These are phyloP conservation scores for Fraxinus quadrangulata DNA, from an alignment of 257 asterid genomes.

Conservation along the genomic window DNA sequence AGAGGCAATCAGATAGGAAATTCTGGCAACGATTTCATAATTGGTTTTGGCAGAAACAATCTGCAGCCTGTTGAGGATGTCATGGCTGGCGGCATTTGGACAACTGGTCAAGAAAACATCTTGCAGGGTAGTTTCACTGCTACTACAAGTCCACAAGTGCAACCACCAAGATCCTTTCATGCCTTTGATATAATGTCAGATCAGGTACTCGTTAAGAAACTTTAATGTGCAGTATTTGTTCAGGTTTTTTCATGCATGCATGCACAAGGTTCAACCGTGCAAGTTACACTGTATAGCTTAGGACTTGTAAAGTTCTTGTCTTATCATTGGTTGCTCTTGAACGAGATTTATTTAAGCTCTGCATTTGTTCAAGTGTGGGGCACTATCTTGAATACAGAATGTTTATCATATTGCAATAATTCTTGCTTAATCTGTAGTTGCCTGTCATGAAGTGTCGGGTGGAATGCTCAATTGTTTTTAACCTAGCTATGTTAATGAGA, in stretches of 20 bases:
- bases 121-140: conserved; percentile 48
- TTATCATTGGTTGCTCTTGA: background rate
- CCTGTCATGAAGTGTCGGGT: background rate
- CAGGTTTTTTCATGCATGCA: background rate
- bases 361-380: background rate
- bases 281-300: background rate
- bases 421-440: background rate
- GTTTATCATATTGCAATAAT: background rate
- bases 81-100: conserved; percentile 51
- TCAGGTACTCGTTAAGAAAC: conserved; percentile 49
- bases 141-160: conserved; percentile 40
- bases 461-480: background rate
- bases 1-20: conserved; percentile 40
- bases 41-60: conserved; percentile 42
- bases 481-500: background rate
- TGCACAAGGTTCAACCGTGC: background rate
- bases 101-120: conserved; percentile 46
- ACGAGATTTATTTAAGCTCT: background rate
- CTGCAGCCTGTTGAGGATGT: conserved; percentile 47
- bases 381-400: background rate
- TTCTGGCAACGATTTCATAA: conserved; percentile 51
- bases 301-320: background rate
- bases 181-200: conserved; percentile 50
- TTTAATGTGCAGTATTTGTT: conserved; percentile 9
- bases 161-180: conserved; percentile 51